phyloP scores from a whole-genome alignment of 345 rosid species.

The Gossypium thurberi region DNA sequence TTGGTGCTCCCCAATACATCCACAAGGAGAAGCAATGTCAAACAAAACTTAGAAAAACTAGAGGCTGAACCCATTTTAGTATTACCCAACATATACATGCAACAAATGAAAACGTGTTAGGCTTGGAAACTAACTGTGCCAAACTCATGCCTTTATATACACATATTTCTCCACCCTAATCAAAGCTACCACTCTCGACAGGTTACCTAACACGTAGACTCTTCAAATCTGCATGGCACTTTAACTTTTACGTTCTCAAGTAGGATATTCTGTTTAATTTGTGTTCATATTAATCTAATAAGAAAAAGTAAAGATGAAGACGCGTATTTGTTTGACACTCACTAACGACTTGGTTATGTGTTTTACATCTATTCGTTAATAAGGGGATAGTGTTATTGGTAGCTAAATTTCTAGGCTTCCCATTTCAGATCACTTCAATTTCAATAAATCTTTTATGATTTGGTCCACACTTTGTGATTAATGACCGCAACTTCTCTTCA shows the following conservation, averaged over 20 bases:
- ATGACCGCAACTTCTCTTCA: background rate
- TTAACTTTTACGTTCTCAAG: background rate
- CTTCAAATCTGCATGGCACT: conserved; percentile 16
- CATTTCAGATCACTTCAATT: background rate
- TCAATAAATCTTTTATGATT: background rate
- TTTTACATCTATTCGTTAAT: background rate
- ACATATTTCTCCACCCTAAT: conserved; percentile 9
- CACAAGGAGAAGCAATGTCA: conserved; percentile 31
- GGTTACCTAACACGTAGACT: conserved; percentile 69
- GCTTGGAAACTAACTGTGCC: conserved; percentile 12
- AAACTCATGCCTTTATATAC: conserved; percentile 38
- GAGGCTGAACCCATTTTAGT: conserved; percentile 22
- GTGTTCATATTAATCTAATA: no score
- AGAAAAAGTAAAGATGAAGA: background rate
- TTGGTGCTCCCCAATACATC: conserved; percentile 25
- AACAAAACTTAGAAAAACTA: conserved; percentile 16
- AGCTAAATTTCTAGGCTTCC: background rate
- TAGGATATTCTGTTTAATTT: background rate
- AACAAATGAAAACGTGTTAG: background rate
- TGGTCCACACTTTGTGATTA: background rate
- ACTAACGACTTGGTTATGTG: background rate
- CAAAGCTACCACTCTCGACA: conserved; percentile 16
- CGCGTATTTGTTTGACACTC: conserved; percentile 4
- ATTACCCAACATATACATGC: background rate
- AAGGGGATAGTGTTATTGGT: background rate